Conservation (phyloP, 371 early-diverging fungal species). For the Mucor circinelloides region DNA sequence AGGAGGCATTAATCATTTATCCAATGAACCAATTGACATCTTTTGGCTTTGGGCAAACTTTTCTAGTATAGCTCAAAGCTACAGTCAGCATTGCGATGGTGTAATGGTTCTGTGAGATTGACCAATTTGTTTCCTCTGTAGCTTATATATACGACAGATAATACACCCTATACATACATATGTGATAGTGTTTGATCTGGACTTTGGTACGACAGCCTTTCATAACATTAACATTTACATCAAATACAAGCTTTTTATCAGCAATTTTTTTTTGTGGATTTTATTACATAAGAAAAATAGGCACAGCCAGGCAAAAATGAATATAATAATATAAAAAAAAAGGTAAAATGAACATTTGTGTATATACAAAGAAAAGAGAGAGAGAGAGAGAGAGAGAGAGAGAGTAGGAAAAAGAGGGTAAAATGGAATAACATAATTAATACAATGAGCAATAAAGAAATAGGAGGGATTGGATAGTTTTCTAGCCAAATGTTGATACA, state of each 20-base stretch:
- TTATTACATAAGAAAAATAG: neutral
- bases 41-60: neutral
- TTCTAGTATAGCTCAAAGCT: neutral
- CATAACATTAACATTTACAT: neutral
- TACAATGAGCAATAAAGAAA: neutral
- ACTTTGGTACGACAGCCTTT: neutral
- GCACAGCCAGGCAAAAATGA: neutral
- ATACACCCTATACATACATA: neutral
- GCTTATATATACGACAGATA: neutral
- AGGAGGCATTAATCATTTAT: neutral
- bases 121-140: neutral
- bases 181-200: neutral
- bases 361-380: neutral
- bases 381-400: neutral
- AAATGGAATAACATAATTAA: neutral
- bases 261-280: neutral
- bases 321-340: neutral
- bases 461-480: neutral
- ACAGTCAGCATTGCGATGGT: neutral
- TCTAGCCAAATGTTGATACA: conserved; percentile 49
- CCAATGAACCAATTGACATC: neutral
- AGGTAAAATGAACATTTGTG: neutral
- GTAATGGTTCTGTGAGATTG: neutral
- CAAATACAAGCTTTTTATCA: neutral
- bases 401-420: neutral